Percentiles rank a stretch among this genome's conserved stretches.
These are phyloP conservation scores for Lepidopterella palustris DNA, from an alignment of 495 filamentous ascomycete species.

Conservation along the genomic window DNA sequence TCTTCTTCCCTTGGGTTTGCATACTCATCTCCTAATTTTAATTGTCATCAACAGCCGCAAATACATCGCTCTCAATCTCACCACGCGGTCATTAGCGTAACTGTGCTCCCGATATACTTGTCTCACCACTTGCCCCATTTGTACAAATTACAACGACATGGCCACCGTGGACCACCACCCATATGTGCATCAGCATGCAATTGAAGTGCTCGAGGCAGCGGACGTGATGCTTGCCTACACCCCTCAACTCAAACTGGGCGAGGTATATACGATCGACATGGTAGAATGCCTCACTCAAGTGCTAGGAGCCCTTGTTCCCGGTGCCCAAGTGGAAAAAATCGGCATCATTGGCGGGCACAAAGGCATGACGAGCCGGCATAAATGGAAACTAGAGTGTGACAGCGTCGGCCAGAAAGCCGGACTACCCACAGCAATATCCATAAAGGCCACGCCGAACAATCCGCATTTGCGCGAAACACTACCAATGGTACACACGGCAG, in stretches of 20 bases:
- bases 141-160: background rate
- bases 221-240: background rate
- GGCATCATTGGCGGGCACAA: background rate
- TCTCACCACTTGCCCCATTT: background rate
- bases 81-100: too few relatives aligned
- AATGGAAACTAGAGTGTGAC: background rate
- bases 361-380: background rate
- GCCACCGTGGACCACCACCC: background rate
- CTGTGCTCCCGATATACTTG: too few relatives aligned
- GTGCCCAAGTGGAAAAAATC: background rate
- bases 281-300: background rate
- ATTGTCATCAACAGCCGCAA: too few relatives aligned
- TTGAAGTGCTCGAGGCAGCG: background rate
- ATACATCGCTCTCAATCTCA: too few relatives aligned
- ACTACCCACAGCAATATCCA: background rate
- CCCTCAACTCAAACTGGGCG: background rate
- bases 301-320: background rate
- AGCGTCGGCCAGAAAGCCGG: background rate
- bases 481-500: background rate
- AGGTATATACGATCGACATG: background rate
- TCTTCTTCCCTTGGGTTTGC: too few relatives aligned
- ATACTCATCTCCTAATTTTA: too few relatives aligned
- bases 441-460: background rate
- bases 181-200: background rate
- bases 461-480: background rate